Evolutionary conservation across 2,329 filamentous ascomycete genomes (phyloP), one percentile per base, ranked within the genome.

Genomic region (Nemania diffusa): DNA sequence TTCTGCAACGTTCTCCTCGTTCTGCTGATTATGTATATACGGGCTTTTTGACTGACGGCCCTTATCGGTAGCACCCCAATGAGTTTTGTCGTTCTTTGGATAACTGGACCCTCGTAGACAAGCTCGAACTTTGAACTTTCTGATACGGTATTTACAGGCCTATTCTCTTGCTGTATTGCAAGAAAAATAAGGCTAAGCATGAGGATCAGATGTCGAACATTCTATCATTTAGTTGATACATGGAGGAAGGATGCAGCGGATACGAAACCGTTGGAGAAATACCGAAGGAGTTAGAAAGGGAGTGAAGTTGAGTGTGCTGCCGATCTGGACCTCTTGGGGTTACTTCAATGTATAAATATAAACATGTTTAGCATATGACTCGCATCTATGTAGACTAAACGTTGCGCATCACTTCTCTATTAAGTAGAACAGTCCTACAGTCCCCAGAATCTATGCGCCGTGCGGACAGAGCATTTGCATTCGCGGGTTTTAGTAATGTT

Each of bases 271-370:
- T 50, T 50, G 46, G 46, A 50, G 46, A 50, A 50, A 50, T 50
- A 44, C 40, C 40, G 8, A 40, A 40, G 3, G 55, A 48, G 42
- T 34, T 53, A 29, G 48, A 29, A 7, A 20, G 40, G n/a, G 29
- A 9, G n/a, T n/a, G 32, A 11, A 5, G 44, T 15, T 29, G 24
- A 27, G 9, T 17, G 22, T 11, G 24, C 3, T 56, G 64, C 42
- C 29, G 60, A 67, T 67, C 64, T 15, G 56, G 27, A 22, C 60
- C n/a, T 11, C 56, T 51, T 27, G 11, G 26, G 56, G 50, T 37
- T 44, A 40, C 22, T 17, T 17, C 34, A 46, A 52, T 56, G 17
- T 57, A 62, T 51, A 58, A 34, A 61, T 61, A 50, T 67, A 32
- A 32, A 32, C 29, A 42, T 13, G 52, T 17, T 32, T 52, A 56